Conservation (phyloP, 1,284 basidiomycete genomes). For the Sparassis latifolia region DNA sequence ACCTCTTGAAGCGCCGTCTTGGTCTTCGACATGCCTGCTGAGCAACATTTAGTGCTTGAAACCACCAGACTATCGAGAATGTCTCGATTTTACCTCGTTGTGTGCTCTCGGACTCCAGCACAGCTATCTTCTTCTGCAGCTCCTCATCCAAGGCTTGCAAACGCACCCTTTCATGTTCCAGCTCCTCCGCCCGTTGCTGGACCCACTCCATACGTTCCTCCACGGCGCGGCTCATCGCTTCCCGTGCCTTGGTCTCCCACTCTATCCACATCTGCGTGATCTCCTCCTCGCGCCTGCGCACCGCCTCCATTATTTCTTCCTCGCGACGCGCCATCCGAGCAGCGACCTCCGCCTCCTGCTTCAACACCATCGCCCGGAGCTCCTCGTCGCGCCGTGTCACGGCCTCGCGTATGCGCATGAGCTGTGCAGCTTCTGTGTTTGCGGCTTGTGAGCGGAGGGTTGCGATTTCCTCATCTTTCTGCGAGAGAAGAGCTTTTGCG, state of each 20-base stretch:
- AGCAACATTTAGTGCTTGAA: constrained; percentile 11
- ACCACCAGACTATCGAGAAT: no score
- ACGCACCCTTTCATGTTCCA: constrained; percentile 44
- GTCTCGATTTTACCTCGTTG: no score
- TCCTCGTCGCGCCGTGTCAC: constrained; percentile 63
- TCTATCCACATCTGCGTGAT: constrained; percentile 46
- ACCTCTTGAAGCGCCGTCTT: constrained; percentile 68
- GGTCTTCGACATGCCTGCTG: constrained; percentile 29
- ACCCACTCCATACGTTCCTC: constrained; percentile 52
- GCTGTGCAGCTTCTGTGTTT: constrained; percentile 35
- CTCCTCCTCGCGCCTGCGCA: constrained; percentile 39
- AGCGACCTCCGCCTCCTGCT: constrained; percentile 68
- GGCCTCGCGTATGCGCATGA: constrained; percentile 51
- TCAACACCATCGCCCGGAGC: constrained; percentile 54
- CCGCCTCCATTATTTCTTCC: constrained; percentile 54
- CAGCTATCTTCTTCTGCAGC: constrained; percentile 39
- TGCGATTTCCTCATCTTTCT: constrained; percentile 55
- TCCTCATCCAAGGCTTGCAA: constrained; percentile 39
- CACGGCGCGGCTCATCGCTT: constrained; percentile 41
- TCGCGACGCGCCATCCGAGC: constrained; percentile 62
- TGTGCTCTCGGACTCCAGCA: constrained; percentile 30
- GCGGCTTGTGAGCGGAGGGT: constrained; percentile 39
- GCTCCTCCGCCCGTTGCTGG: constrained; percentile 41
- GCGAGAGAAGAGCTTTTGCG: constrained; percentile 25
- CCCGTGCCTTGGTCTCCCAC: constrained; percentile 49